Evolutionary conservation across 441 rosid genomes (phyloP).

Genomic region (Flueggea neowawraea): DNA sequence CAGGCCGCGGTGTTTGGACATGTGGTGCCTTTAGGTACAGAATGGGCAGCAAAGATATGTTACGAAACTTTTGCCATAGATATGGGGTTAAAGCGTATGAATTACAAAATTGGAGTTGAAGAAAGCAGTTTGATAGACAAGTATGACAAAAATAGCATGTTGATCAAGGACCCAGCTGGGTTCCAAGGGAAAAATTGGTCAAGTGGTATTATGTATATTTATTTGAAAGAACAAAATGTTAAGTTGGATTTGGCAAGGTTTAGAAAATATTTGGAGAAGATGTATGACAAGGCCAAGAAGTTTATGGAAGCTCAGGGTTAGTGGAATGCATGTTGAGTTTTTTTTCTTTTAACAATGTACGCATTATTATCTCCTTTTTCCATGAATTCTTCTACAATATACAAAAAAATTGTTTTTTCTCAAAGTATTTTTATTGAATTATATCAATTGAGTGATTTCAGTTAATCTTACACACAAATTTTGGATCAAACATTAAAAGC

Average conservation of each 20-base stretch:
- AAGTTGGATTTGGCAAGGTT: slow-evolving; percentile 37
- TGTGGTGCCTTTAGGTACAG: slow-evolving; percentile 47
- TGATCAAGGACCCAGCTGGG: slow-evolving; percentile 47
- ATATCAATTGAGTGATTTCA: no score
- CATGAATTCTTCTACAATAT: no score
- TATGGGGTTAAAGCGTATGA: slow-evolving; percentile 40
- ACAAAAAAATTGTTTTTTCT: no score
- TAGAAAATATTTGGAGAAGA: slow-evolving; percentile 24
- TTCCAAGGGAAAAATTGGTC: slow-evolving; percentile 34
- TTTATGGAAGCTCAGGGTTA: slow-evolving; percentile 36
- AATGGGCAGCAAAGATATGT: slow-evolving; percentile 44
- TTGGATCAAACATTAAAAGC: no score
- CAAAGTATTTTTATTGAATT: no score
- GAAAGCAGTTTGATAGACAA: slow-evolving; percentile 55
- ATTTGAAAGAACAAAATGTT: slow-evolving; percentile 59
- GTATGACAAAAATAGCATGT: slow-evolving; percentile 28
- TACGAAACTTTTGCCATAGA: slow-evolving; percentile 36
- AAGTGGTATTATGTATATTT: slow-evolving; percentile 34
- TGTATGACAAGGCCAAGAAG: slow-evolving; percentile 31
- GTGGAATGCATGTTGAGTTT: not conserved
- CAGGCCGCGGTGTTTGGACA: slow-evolving; percentile 47
- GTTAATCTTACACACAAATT: no score
- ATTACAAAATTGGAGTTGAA: slow-evolving; percentile 28
- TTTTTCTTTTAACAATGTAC: no score
- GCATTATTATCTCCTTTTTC: no score